Percentiles rank a stretch among this genome's conserved stretches.
phyloP scores from a whole-genome alignment of 208 protist species.

The Leishmania lainsoni region DNA sequence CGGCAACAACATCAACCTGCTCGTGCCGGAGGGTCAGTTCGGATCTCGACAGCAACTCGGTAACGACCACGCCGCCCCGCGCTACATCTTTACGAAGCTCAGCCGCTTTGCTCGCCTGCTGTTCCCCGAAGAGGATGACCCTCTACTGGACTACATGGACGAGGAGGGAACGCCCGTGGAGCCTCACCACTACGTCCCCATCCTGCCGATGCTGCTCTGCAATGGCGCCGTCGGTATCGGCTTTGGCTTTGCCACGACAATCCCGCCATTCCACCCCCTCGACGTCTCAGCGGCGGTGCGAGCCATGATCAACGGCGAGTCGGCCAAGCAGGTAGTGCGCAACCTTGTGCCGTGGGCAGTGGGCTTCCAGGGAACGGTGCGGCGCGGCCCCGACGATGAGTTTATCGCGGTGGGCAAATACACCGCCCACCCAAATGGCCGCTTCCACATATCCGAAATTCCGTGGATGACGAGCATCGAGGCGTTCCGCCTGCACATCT shows the following conservation, averaged over 20 bases:
- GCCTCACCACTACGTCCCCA: conserved; percentile 98
- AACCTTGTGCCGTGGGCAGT: conserved; percentile 96
- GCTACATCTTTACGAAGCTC: conserved; percentile 97
- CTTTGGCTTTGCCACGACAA: conserved; percentile 97
- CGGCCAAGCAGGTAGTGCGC: conserved; percentile 69
- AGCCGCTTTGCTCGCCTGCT: conserved; percentile 94
- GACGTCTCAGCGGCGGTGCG: conserved; percentile 93
- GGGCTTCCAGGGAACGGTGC: conserved; percentile 93
- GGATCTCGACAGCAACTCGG: conserved; percentile 98
- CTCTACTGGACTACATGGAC: conserved; percentile 95
- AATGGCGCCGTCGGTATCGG: conserved; percentile 99
- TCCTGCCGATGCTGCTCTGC: conserved; percentile 99
- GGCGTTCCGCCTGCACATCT: conserved; percentile 76
- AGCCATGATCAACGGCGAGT: conserved; percentile 83
- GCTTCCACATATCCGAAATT: conserved; percentile 79
- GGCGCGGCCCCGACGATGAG: conserved; percentile 61
- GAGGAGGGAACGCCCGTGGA: conserved; percentile 99
- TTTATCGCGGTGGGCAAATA: conserved; percentile 82
- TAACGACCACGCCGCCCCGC: conserved; percentile 97
- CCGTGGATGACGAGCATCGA: conserved; percentile 80
- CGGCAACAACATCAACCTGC: conserved; percentile 99
- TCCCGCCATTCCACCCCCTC: conserved; percentile 97
- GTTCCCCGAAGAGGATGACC: conserved; percentile 97
- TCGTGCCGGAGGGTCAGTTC: conserved; percentile 99
- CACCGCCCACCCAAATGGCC: conserved; percentile 61